These are phyloP conservation scores for Chlamydomonas eustigma DNA, from an alignment of 139 green algal species.

Conservation along the genomic window DNA sequence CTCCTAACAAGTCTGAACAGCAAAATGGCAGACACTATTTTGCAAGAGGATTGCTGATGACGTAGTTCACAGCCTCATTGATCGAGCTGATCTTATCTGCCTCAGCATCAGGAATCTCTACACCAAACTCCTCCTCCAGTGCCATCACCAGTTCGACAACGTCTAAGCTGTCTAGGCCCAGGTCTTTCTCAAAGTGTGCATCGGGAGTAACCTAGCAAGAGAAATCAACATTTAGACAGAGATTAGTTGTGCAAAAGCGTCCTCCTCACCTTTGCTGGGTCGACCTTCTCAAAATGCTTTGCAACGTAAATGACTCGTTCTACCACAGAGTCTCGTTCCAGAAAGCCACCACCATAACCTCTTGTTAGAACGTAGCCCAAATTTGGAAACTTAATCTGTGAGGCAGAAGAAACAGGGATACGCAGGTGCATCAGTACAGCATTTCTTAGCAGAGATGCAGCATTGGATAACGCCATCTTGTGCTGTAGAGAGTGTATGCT, in stretches of 20 bases:
- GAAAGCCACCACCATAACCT: constrained; percentile 60
- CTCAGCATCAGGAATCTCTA: constrained; percentile 97
- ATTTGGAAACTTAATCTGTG: constrained; percentile 15
- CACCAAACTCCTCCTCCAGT: constrained; percentile 98
- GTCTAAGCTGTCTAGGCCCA: constrained; percentile 97
- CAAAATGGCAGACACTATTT: no score
- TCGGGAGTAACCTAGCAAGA: constrained; percentile 64
- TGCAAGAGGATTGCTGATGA: constrained; percentile 78
- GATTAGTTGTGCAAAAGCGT: background rate
- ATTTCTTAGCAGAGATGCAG: constrained; percentile 16
- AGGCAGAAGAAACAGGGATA: constrained; percentile 2
- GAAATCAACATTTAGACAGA: background rate
- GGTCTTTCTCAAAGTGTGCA: constrained; percentile 87
- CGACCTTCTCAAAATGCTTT: constrained; percentile 98
- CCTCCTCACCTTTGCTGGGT: constrained; percentile 82
- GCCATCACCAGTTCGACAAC: constrained; percentile 99
- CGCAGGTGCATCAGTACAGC: constrained; percentile 39
- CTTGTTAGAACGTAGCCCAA: constrained; percentile 33
- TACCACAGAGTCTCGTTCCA: constrained; percentile 91
- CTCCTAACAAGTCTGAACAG: no score
- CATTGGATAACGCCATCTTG: constrained; percentile 28
- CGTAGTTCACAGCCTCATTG: constrained; percentile 89
- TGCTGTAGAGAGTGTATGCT: no score
- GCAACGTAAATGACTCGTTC: constrained; percentile 88
- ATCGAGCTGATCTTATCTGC: constrained; percentile 94